Evolutionary conservation across 1,284 basidiomycete species (phyloP), one percentile per base, ranked within the genome.

Genomic region (Violaceomyces palustris): DNA sequence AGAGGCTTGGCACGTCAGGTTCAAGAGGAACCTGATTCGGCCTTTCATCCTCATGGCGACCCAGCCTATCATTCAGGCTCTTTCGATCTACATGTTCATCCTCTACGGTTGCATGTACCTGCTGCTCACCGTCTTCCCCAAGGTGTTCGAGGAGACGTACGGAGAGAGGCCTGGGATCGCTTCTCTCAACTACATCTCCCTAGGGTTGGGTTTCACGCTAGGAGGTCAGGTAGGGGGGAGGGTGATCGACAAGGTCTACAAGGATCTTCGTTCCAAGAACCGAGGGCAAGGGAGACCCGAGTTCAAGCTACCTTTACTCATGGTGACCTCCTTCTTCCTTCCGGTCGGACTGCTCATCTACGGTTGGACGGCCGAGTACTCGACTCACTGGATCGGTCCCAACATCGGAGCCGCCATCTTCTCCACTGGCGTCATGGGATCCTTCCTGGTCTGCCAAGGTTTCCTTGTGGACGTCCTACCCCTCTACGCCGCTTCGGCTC

Each of bases 321-420:
- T 85, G 18, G 77, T 81, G 0, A 82, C 81, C 0, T 78, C 79
- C 0, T 48, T 82, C 2, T 10, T 81, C 2, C 75, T 84, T 6
- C 72, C 74, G 0, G 80, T 79, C 0, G 85, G 85, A 0, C 69
- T 86, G 7, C 68, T 87, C 17, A 72, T 86, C 10, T 73, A 79
- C 1, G 85, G 85, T 11, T 87, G 85, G 85, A 77, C 79, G 0
- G 81, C 81, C 4, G 63, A 83, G 39, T 69, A 77, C 1, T 68
- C 74, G 19, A 63, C 79, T 0, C 81, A 81, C 50, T 87, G 85
- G 85, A 81, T 86, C 45, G 81, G 74, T 0, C 79, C 82, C 83
- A 86, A 72, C 47, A 61, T 70, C 22, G 60, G 61, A 3, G 55
- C 59, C 1, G 42, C 27, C 5, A 11, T 67, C 4, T 46, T 65